Conservation (phyloP, 768 basidiomycete genomes). For the Boletus sp. region DNA sequence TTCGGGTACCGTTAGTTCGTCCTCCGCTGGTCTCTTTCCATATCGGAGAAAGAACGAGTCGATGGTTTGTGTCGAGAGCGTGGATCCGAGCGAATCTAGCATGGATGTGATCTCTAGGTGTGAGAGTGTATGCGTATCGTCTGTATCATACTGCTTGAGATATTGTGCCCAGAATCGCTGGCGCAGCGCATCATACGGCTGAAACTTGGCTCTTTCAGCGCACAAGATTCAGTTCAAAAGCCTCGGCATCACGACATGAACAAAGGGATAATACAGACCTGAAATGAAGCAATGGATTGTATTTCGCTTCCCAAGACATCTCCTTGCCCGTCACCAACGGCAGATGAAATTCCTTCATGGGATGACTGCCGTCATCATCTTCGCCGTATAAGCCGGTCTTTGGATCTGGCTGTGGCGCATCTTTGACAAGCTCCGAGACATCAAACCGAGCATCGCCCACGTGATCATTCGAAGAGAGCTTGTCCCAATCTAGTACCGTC, state of each 20-base stretch:
- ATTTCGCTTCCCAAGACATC: slow-evolving; percentile 67
- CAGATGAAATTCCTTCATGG: slow-evolving; percentile 74
- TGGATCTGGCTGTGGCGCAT: slow-evolving; percentile 64
- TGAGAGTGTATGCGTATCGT: slow-evolving; percentile 72
- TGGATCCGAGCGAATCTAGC: slow-evolving; percentile 96
- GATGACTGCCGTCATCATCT: slow-evolving; percentile 33
- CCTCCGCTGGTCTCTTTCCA: slow-evolving; percentile 60
- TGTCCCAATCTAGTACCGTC: slow-evolving; percentile 95
- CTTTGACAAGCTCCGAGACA: slow-evolving; percentile 64
- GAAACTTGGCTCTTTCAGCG: slow-evolving; percentile 77
- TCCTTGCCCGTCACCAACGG: slow-evolving; percentile 61
- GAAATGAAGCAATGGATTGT: slow-evolving; percentile 67
- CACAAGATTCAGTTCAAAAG: slow-evolving; percentile 2
- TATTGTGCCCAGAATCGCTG: slow-evolving; percentile 91
- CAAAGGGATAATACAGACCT: slow-evolving; percentile 39
- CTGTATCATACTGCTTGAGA: slow-evolving; percentile 85
- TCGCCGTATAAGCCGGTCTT: slow-evolving; percentile 47
- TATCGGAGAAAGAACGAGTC: slow-evolving; percentile 76
- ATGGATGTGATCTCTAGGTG: slow-evolving; percentile 89
- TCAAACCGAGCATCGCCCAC: slow-evolving; percentile 79
- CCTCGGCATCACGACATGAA: background rate
- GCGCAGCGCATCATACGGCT: slow-evolving; percentile 89
- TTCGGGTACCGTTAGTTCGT: slow-evolving; percentile 77
- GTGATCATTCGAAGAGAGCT: slow-evolving; percentile 83
- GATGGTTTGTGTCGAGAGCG: slow-evolving; percentile 76